Base-by-base conservation (phyloP, 768 basidiomycete species). In the Artomyces pyxidatus region DNA sequence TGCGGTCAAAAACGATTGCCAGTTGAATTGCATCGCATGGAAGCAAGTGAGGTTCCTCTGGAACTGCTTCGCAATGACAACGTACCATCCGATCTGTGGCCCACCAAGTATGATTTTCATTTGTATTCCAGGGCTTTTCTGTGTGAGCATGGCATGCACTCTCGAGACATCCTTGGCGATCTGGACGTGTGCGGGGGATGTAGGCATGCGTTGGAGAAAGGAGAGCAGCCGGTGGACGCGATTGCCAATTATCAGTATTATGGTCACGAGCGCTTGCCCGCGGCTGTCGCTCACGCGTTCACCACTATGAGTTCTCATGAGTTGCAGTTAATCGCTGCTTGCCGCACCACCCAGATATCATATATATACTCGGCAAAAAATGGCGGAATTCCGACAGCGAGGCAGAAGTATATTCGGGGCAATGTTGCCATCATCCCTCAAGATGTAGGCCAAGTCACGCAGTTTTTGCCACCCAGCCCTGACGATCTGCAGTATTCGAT, bases 161-260 rank as follows among this genome's bases (percentile, higher is more conserved):
- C 7, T 19, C 7, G 10, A 19, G 21, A n/a, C 3, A 14, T 3
- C 1, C 30, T 11, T 2, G 29, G 6, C 6, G n/a, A 19, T 19
- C 14, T 45, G 11, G n/a, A 32, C n/a, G 22, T 45, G 9, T 45
- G 44, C n/a, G 12, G 7, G 10, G 35, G 29, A 2, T 45, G 44
- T 22, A 12, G 10, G 19, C 11, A 9, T 26, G 23, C 23, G 6
- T n/a, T 45, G 2, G 1, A 19, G 6, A 3, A 9, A 22, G 29
- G 26, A 2, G 16, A 25, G 26, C 28, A 45, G 22, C 44, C 44
- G 7, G 16, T 32, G 4, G 44, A 45, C 17, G 12, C 44, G 10
- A 45, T 45, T 8, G 44, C 44, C 10, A 45, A 45, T 16, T 32
- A 45, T 19, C 44, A 32, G 14, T 45, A 45, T 43, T 43, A 43